Evolutionary conservation across 768 basidiomycete genomes (phyloP).

Genomic region (Chlorophyllum brunneum): DNA sequence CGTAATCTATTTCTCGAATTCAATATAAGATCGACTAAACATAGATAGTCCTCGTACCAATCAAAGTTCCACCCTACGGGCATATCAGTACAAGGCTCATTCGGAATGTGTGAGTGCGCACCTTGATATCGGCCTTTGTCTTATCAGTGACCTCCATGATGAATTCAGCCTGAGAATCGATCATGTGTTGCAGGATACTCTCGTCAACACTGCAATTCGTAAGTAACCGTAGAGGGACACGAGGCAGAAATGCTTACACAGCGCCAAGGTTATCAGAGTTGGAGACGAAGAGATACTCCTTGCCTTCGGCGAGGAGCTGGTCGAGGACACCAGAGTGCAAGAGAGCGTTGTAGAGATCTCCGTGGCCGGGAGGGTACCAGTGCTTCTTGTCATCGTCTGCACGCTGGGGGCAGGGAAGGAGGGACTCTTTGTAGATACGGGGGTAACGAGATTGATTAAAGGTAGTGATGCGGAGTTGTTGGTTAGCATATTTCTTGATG

Average conservation of each 20-base stretch:
- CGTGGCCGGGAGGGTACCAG: constrained; percentile 98
- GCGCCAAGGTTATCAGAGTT: constrained; percentile 98
- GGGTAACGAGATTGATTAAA: constrained; percentile 96
- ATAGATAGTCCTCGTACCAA: constrained; percentile 38
- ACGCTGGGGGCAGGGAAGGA: constrained; percentile 77
- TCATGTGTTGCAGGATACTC: constrained; percentile 77
- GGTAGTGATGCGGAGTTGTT: constrained; percentile 87
- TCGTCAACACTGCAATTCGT: constrained; percentile 55
- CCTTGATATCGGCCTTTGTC: constrained; percentile 67
- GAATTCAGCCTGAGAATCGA: constrained; percentile 70
- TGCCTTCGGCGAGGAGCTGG: constrained; percentile 84
- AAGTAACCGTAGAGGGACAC: constrained; percentile 12
- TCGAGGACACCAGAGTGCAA: constrained; percentile 89
- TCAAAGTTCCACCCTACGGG: constrained; percentile 80
- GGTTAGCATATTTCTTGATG: constrained; percentile 95
- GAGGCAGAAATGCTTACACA: constrained; percentile 46
- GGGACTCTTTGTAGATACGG: constrained; percentile 84
- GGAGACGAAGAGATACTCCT: constrained; percentile 96
- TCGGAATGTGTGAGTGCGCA: background rate
- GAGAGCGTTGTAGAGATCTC: constrained; percentile 92
- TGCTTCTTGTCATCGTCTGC: constrained; percentile 81
- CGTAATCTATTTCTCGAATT: constrained; percentile 50
- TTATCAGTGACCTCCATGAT: constrained; percentile 90
- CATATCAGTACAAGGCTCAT: constrained; percentile 37
- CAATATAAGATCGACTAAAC: background rate